Evolutionary conservation across 768 basidiomycete species (phyloP).

Genomic region (Exidia glandulosa): DNA sequence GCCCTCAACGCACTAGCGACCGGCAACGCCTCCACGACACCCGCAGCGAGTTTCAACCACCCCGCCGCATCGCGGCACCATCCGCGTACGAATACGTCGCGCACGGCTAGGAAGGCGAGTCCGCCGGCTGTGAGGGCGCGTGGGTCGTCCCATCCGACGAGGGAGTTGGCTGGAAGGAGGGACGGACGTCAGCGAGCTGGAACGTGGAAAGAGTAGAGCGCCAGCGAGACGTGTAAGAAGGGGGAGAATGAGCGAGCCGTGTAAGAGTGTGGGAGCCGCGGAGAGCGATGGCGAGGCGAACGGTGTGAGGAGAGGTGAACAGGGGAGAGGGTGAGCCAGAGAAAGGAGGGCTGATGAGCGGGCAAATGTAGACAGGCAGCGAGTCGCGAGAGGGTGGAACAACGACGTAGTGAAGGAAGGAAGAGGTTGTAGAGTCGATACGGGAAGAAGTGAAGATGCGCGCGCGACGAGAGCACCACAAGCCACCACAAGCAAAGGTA

Average conservation of each 20-base stretch:
- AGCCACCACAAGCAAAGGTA: background rate
- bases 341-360: too few relatives aligned
- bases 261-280: too few relatives aligned
- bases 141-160: background rate
- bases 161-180: background rate
- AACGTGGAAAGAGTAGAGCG: background rate
- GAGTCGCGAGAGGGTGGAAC: too few relatives aligned
- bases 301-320: too few relatives aligned
- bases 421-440: too few relatives aligned
- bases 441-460: too few relatives aligned
- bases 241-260: background rate
- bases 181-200: background rate
- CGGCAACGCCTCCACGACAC: background rate
- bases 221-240: background rate
- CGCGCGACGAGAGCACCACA: too few relatives aligned
- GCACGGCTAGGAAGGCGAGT: background rate
- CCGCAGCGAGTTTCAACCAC: background rate
- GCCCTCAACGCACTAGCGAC: background rate
- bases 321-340: too few relatives aligned
- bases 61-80: background rate
- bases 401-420: too few relatives aligned
- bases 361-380: too few relatives aligned
- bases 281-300: too few relatives aligned
- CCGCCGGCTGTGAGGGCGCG: background rate
- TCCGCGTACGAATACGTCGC: background rate